Conservation (phyloP, 306 rosid species). For the Citrullus colocynthis region DNA sequence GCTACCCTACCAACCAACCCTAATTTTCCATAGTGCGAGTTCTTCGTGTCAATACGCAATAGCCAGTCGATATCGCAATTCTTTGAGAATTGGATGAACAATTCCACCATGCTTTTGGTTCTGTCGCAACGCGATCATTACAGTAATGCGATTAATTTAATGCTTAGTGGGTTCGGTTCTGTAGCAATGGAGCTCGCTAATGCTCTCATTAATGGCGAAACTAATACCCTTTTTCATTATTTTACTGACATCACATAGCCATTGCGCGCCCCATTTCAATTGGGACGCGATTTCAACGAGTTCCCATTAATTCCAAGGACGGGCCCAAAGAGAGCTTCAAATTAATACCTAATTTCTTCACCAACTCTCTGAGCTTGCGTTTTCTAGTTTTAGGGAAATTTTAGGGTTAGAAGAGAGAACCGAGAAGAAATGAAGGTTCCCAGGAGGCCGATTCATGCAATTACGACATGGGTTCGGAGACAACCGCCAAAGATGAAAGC, state of each 20-base stretch:
- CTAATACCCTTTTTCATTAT: not conserved
- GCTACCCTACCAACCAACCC: not conserved
- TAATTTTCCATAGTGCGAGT: not conserved
- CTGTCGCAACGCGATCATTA: not conserved
- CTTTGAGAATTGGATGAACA: not conserved
- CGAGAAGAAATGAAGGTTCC: conserved; percentile 28
- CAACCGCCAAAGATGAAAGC: conserved; percentile 59
- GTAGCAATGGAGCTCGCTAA: not conserved
- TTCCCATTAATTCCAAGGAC: not conserved
- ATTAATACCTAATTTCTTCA: not conserved
- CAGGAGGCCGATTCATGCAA: conserved; percentile 34
- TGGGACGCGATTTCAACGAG: not conserved
- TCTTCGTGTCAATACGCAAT: not conserved
- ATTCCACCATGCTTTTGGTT: not conserved
- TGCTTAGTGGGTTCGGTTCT: not conserved
- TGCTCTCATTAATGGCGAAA: not conserved
- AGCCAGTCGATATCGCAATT: not conserved
- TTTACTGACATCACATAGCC: not conserved
- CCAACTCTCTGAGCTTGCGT: not conserved
- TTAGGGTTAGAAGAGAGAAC: not conserved
- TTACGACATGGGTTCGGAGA: conserved; percentile 42
- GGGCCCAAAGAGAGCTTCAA: not conserved
- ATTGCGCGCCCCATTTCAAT: not conserved
- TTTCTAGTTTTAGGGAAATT: not conserved
- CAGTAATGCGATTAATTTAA: not conserved